phyloP scores from a whole-genome alignment of 192 early-diverging fungal species.

The Funneliformis geosporum region DNA sequence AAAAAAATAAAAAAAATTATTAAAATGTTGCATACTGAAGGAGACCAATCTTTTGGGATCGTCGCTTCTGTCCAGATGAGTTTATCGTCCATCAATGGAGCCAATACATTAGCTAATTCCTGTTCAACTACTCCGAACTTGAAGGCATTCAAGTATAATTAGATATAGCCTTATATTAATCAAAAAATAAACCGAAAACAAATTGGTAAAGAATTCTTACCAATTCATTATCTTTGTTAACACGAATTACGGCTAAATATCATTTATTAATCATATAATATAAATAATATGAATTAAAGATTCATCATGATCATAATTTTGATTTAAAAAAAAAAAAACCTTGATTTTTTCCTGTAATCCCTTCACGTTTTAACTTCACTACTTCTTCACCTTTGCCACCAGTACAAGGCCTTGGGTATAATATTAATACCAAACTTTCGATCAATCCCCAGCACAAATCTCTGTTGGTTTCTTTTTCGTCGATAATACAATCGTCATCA shows the following conservation, averaged over 20 bases:
- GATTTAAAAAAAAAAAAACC: constrained; percentile 18
- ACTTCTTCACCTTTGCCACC: constrained; percentile 38
- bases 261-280: neutral
- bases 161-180: constrained; percentile 4
- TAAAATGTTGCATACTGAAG: neutral
- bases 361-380: constrained; percentile 35
- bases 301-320: constrained; percentile 36
- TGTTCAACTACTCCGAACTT: constrained; percentile 34
- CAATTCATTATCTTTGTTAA: neutral
- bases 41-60: constrained; percentile 4
- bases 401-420: constrained; percentile 41
- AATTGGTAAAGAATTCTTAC: neutral
- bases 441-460: constrained; percentile 48
- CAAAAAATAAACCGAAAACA: neutral
- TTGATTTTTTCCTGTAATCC: constrained; percentile 38
- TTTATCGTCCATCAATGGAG: constrained; percentile 11
- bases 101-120: constrained; percentile 19
- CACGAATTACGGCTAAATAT: neutral
- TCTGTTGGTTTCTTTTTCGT: constrained; percentile 42
- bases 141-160: constrained; percentile 25
- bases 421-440: constrained; percentile 35
- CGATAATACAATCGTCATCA: constrained; percentile 40
- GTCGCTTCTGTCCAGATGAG: constrained; percentile 2
- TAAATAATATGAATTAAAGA: neutral
- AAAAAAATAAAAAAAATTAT: neutral